These are phyloP conservation scores for Eutrema yunnanense DNA, from an alignment of 345 rosid genomes.

Conservation along the genomic window DNA sequence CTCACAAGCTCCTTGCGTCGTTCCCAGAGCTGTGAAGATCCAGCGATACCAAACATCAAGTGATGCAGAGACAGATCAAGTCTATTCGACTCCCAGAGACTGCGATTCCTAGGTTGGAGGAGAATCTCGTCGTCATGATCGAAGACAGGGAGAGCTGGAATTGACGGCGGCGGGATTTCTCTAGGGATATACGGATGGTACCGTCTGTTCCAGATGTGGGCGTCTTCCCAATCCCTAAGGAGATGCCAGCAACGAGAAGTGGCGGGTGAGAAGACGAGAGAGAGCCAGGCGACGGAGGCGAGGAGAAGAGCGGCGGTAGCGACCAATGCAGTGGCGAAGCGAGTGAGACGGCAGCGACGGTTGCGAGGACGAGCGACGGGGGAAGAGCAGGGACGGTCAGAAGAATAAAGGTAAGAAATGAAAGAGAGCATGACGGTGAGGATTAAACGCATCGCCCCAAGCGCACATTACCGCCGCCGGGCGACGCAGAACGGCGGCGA, in stretches of 20 bases:
- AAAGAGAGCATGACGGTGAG: conserved; percentile 28
- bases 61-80: conserved; percentile 37
- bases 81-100: conserved; percentile 29
- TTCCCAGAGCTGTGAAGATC: conserved; percentile 74
- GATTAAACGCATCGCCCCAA: conserved; percentile 36
- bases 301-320: conserved; percentile 54
- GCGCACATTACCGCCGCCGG: conserved; percentile 37
- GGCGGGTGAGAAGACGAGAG: conserved; percentile 67
- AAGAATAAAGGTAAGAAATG: conserved; percentile 24
- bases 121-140: conserved; percentile 5
- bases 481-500: conserved; percentile 19
- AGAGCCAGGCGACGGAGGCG: conserved; percentile 74
- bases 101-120: conserved; percentile 30
- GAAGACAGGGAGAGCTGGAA: neutral
- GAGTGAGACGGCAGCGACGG: conserved; percentile 54
- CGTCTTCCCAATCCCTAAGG: conserved; percentile 47
- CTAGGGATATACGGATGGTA: conserved; percentile 6
- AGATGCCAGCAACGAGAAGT: conserved; percentile 52
- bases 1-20: conserved; percentile 70
- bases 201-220: conserved; percentile 26
- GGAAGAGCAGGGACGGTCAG: conserved; percentile 27
- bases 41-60: conserved; percentile 88
- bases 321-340: conserved; percentile 45
- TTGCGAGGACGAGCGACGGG: conserved; percentile 26
- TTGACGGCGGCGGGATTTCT: conserved; percentile 21